phyloP scores from a whole-genome alignment of 2,329 filamentous ascomycete species.

The Peltaster fructicola region DNA sequence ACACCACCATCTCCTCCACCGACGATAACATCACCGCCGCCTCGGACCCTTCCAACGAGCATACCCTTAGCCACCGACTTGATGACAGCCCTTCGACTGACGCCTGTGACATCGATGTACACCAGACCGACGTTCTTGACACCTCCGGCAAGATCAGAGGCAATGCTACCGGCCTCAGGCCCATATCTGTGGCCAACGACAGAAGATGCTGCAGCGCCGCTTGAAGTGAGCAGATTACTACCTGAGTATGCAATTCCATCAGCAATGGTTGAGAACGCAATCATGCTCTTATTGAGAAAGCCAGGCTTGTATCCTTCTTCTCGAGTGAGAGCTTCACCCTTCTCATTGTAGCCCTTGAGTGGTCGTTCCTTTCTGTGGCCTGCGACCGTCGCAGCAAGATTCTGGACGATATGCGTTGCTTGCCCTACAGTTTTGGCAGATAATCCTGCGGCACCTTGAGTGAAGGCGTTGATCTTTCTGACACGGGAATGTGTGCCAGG shows the following conservation, averaged over 20 bases:
- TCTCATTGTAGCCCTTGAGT: conserved; percentile 47
- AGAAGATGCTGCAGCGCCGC: conserved; percentile 61
- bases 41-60: conserved; percentile 66
- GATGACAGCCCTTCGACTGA: conserved; percentile 72
- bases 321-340: conserved; percentile 40
- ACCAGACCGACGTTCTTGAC: conserved; percentile 94
- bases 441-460: conserved; percentile 57
- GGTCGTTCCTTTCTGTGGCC: conserved; percentile 39
- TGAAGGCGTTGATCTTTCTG: conserved; percentile 78
- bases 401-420: conserved; percentile 72
- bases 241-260: conserved; percentile 86
- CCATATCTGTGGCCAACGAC: conserved; percentile 87
- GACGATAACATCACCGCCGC: conserved; percentile 56
- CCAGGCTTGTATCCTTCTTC: conserved; percentile 62
- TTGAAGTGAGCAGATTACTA: conserved; percentile 55
- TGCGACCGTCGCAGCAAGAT: conserved; percentile 60
- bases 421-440: conserved; percentile 77
- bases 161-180: conserved; percentile 62
- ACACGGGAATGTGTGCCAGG: conserved; percentile 70
- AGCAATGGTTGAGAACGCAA: conserved; percentile 86
- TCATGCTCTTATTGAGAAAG: conserved; percentile 84
- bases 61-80: conserved; percentile 96
- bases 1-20: conserved; percentile 44
- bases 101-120: conserved; percentile 90
- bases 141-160: conserved; percentile 59